phyloP scores from a whole-genome alignment of 2,329 filamentous ascomycete species.

The Pseudonectria foliicola region DNA sequence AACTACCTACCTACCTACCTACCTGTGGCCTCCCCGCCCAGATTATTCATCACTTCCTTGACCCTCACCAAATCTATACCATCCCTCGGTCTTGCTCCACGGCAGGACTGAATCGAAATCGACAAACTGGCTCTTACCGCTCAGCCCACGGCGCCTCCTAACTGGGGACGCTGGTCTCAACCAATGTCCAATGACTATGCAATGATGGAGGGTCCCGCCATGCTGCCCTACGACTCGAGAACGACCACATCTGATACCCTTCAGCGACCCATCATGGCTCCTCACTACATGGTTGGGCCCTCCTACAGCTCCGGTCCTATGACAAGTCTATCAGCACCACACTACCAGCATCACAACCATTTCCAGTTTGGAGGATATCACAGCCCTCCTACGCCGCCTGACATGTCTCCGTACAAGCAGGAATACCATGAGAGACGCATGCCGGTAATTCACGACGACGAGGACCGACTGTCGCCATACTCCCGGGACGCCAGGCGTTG shows the following conservation, averaged over 20 bases:
- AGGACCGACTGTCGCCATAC: constrained; percentile 17
- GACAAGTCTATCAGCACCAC: constrained; percentile 33
- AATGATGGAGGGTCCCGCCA: constrained; percentile 39
- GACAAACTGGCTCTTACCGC: constrained; percentile 40
- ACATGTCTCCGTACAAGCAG: constrained; percentile 27
- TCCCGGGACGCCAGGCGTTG: constrained; percentile 21
- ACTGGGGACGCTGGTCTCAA: constrained; percentile 50
- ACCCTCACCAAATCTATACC: constrained; percentile 2
- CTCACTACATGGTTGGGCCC: constrained; percentile 40
- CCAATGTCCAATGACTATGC: constrained; percentile 41
- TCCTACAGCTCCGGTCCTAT: constrained; percentile 38
- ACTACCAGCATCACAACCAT: constrained; percentile 35
- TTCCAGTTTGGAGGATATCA: constrained; percentile 40
- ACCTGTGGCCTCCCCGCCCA: neutral
- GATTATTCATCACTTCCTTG: constrained; percentile 1
- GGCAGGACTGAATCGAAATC: constrained; percentile 17
- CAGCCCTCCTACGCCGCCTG: constrained; percentile 27
- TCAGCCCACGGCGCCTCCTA: constrained; percentile 36
- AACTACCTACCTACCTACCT: neutral
- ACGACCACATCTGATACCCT: constrained; percentile 30
- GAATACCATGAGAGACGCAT: constrained; percentile 26
- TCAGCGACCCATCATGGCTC: constrained; percentile 36
- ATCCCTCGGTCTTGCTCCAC: constrained; percentile 16
- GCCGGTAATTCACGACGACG: constrained; percentile 17
- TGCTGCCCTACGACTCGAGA: constrained; percentile 45